These are phyloP conservation scores for Termitomyces sp. DNA, from an alignment of 768 basidiomycete species.

Conservation along the genomic window DNA sequence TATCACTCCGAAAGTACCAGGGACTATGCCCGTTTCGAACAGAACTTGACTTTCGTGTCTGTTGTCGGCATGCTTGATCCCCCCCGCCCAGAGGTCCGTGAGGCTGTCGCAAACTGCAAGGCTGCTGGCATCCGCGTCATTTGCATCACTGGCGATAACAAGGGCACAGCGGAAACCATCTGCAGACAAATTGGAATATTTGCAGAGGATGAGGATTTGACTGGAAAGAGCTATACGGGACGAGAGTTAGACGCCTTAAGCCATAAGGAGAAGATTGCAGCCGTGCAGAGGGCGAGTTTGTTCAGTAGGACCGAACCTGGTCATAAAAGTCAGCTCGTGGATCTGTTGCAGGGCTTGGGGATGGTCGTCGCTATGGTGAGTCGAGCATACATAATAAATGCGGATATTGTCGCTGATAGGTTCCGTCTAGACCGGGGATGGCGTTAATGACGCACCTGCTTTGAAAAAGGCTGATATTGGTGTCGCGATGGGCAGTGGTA, in stretches of 20 bases:
- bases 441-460: conserved; percentile 97
- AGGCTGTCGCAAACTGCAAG: conserved; percentile 83
- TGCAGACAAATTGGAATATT: conserved; percentile 96
- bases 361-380: conserved; percentile 92
- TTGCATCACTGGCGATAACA: conserved; percentile 98
- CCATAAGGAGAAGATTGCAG: conserved; percentile 75
- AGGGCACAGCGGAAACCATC: conserved; percentile 95
- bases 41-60: conserved; percentile 88
- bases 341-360: conserved; percentile 85
- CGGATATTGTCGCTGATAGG: neutral
- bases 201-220: conserved; percentile 75
- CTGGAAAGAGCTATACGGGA: conserved; percentile 95
- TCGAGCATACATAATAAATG: neutral
- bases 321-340: conserved; percentile 93
- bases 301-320: conserved; percentile 93
- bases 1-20: conserved; percentile 74
- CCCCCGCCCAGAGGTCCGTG: conserved; percentile 87
- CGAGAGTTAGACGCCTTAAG: conserved; percentile 81
- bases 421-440: conserved; percentile 78
- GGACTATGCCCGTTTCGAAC: conserved; percentile 89
- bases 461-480: conserved; percentile 97
- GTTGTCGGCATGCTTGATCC: conserved; percentile 98
- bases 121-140: conserved; percentile 94
- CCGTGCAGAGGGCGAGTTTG: conserved; percentile 82
- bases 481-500: conserved; percentile 98